Base-by-base conservation (phyloP, 176 grass and related monocot species). In the Stipa capillata region DNA sequence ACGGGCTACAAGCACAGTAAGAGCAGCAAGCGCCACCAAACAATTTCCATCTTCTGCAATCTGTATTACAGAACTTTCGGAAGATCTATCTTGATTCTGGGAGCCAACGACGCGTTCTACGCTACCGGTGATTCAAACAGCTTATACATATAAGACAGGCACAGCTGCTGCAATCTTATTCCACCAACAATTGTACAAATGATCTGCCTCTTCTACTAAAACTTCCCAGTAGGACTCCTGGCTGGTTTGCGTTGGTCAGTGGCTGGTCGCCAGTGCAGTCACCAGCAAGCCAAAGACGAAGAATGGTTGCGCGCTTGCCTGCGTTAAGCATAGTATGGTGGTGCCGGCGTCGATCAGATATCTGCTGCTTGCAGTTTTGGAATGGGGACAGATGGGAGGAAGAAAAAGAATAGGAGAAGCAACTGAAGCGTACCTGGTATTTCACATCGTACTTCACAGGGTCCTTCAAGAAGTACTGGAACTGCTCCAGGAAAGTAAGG, bases 381-480 rank as follows among this genome's bases (percentile, higher is more conserved):
- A 15, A 25, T 10, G 63, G 8, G 24, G 3, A 8, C 4, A 2
- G 18, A 42, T 17, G n/a, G 16, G 20, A 41, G 32, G 21, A 31
- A 54, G 10, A 48, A 73, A 41, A 61, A 27, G 3, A 54, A 29
- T 31, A 12, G 17, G 5, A 8, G 9, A 69, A 45, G 0, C 24
- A 55, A 43, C 74, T 23, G 40, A 82, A 48, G 28, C 33, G 6
- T 55, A 90, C 91, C 91, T 93, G 91, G 33, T 93, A 93, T 59
- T 93, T 90, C 16, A 93, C 91, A 54, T 93, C 91, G 83, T 93
- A 90, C 63, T 93, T 93, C 24, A 88, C 62, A 17, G 91, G 91
- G 43, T 93, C 91, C 75, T 93, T 93, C 41, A 93, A 60, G 74
- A 93, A 88, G 52, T 93, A 93, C 54, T 93, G 82, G 75, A 93